A percentile compares a stretch with the other conserved stretches of the same genome.
Conservation (phyloP, 78 protist species). For the Dictyostelium discoideum region DNA sequence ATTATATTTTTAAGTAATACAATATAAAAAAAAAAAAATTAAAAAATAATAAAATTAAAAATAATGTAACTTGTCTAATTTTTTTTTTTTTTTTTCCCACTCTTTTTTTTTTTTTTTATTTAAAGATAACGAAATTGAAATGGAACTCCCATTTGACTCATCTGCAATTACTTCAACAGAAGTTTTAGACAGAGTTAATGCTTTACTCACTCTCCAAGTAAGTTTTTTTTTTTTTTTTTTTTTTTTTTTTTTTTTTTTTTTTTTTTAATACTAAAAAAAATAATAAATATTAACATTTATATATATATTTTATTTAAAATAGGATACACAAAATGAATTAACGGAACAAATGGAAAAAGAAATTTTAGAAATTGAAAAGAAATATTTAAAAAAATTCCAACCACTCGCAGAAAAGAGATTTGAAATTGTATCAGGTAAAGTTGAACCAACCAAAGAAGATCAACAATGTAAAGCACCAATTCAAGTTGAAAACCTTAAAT, state of each 20-base stretch:
- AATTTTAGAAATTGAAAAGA: slow-evolving; percentile 33
- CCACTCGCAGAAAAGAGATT: slow-evolving; percentile 48
- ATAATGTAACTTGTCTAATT: background rate
- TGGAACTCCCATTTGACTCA: background rate
- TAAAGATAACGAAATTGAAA: background rate
- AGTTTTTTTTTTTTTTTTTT: background rate
- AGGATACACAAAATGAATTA: slow-evolving; percentile 4
- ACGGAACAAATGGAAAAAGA: slow-evolving; percentile 32
- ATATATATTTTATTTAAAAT: too few relatives aligned
- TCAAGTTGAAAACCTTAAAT: slow-evolving; percentile 1
- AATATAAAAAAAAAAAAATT: background rate
- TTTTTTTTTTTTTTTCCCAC: background rate
- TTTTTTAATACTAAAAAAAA: too few relatives aligned
- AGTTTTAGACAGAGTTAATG: slow-evolving; percentile 65
- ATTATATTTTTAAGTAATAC: background rate
- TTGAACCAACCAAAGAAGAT: slow-evolving; percentile 50
- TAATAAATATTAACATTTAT: background rate
- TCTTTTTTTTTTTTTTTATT: background rate
- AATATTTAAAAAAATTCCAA: slow-evolving; percentile 36
- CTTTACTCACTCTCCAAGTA: slow-evolving; percentile 35
- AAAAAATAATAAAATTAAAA: too few relatives aligned
- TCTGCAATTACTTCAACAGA: slow-evolving; percentile 25
- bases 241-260: too few relatives aligned
- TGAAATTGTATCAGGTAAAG: slow-evolving; percentile 47
- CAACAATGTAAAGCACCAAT: slow-evolving; percentile 42